Evolutionary conservation across 2,329 filamentous ascomycete genomes (phyloP), one percentile per base, ranked within the genome.

Genomic region (Raffaelea arxii): DNA sequence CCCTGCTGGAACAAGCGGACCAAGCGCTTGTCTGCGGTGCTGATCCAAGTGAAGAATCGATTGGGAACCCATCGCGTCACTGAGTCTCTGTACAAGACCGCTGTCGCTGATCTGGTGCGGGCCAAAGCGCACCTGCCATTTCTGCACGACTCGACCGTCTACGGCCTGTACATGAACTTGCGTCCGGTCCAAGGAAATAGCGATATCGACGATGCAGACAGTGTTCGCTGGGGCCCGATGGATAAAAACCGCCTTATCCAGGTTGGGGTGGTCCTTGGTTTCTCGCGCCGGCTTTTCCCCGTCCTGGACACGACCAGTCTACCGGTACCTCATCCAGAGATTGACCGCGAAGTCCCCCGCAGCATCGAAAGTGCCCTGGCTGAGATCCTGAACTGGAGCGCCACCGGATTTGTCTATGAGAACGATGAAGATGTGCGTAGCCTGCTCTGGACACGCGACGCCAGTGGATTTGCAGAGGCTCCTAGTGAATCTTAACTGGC

Each of bases 351-450:
- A 32, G 16, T 9, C 16, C 27, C 27, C 27, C 27, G 27, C 27
- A 14, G 30, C 45, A 2, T 18, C 12, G 14, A 23, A 74, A 74
- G 55, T 63, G 27, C 27, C 10, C 16, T 32, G 27, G 27, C 27
- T 10, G 27, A 32, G 27, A 32, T 32, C 16, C 27, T 32, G 27
- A 32, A 32, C 27, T 32, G 27, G 27, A 32, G 27, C 27, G 27
- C 16, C 10, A 32, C 27, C 27, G 27, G 27, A 9, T 32, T 32
- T 16, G 27, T 32, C 27, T 32, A 32, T 32, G 27, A 32, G 16
- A 32, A 32, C 27, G 27, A 32, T 16, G 27, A 32, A 9, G 27
- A 32, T 32, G 27, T 32, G 16, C 27, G 27, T 16, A 32, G 16
- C 27, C 27, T 32, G 10, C 27, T 32, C 27, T 32, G 27, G 27